These are phyloP conservation scores for Suillus fuscotomentosus DNA, from an alignment of 768 basidiomycete species.

Conservation along the genomic window DNA sequence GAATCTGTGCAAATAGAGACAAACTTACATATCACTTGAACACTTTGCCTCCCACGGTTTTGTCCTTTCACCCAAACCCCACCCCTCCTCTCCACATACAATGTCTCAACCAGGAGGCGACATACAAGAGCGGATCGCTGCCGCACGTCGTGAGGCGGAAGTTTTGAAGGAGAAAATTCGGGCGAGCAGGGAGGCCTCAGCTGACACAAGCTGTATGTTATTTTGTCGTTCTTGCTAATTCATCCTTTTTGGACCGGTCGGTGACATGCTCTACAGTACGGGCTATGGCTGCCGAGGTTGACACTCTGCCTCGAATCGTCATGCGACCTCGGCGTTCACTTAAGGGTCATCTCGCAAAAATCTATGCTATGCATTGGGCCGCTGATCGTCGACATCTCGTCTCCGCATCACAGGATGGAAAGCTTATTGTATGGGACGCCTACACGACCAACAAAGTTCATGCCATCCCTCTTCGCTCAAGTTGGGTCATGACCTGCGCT, in stretches of 20 bases:
- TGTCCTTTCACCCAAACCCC: slow-evolving; percentile 1
- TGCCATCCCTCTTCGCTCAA: slow-evolving; percentile 95
- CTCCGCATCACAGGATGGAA: slow-evolving; percentile 99
- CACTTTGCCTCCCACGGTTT: slow-evolving; percentile 4
- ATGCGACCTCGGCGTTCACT: slow-evolving; percentile 96
- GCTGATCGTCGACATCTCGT: slow-evolving; percentile 96
- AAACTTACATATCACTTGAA: slow-evolving; percentile 4
- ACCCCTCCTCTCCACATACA: slow-evolving; percentile 11
- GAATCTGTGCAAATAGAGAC: background rate
- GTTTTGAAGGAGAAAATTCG: slow-evolving; percentile 98
- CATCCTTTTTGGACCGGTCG: slow-evolving; percentile 4
- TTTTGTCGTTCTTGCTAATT: slow-evolving; percentile 6
- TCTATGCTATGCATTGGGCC: slow-evolving; percentile 99
- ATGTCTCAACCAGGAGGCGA: slow-evolving; percentile 85
- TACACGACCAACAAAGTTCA: slow-evolving; percentile 99
- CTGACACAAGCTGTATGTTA: slow-evolving; percentile 93
- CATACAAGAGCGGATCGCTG: slow-evolving; percentile 91
- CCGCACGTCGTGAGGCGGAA: slow-evolving; percentile 95
- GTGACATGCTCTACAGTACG: slow-evolving; percentile 60
- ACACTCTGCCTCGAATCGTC: slow-evolving; percentile 92
- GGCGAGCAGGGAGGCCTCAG: slow-evolving; percentile 92
- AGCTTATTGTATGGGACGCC: slow-evolving; percentile 99
- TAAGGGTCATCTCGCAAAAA: slow-evolving; percentile 97
- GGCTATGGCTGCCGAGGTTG: slow-evolving; percentile 97
- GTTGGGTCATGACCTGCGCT: slow-evolving; percentile 99